Base-by-base conservation (phyloP, 116 monocot genomes). In the Cymodocea nodosa region DNA sequence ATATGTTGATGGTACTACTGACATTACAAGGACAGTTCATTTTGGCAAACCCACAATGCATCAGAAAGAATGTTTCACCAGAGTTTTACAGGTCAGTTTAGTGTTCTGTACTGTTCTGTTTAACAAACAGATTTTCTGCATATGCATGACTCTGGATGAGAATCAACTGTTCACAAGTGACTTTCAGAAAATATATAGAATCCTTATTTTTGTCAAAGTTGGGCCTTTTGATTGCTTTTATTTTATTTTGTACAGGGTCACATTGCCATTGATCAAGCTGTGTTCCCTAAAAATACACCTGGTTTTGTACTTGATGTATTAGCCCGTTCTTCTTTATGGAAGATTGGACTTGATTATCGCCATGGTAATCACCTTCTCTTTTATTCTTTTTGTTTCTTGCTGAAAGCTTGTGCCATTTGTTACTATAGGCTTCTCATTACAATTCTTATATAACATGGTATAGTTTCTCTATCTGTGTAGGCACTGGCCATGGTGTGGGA, bases 401-500 rank as follows among this genome's bases (percentile, higher is more conserved):
- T 36, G 36, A 15, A 36, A n/a, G 40, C 7, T 62, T 36, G 16
- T 39, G 19, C 23, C 19, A 22, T 35, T 62, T 35, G 12, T 62
- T 62, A 39, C 17, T n/a, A 16, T 6, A 15, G 37, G 17, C 19
- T 6, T 17, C 44, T 40, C 11, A 37, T 36, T 6, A 8, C 17
- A 36, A 56, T 62, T 37, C 37, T 35, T 62, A 39, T 48, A 16
- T 56, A 44, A 20, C 59, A 15, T 10, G 24, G 17, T 71, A 39
- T 40, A n/a, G 63, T 68, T 50, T 73, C 15, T 53, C 35, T 67
- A 53, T 70, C 10, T 20, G 73, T 78, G 68, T 70, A 94, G 94
- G 94, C 14, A 94, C 94, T 74, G 94, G 94, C 39, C 94, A 94
- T 87, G 94, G 94, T 17, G 94, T 94, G 20, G 94, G 94, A 64